Percentiles rank a stretch among this genome's conserved stretches.
Conservation (phyloP, 352 stramenopile genomes). For the Phytopythium boreale region DNA sequence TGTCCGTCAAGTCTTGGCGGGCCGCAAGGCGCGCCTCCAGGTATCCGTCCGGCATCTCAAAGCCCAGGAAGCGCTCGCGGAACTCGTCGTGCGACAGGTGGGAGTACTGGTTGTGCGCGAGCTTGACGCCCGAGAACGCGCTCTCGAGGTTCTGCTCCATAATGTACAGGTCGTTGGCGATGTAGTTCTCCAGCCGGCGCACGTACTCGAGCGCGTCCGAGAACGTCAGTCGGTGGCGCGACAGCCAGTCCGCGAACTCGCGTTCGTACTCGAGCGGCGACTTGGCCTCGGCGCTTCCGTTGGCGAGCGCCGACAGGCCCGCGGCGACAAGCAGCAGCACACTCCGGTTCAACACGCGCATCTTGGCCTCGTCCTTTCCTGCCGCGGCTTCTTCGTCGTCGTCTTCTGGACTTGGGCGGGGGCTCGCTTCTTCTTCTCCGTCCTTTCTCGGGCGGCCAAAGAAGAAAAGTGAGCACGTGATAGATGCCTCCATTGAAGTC, state of each 20-base stretch:
- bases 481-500: slow-evolving; percentile 5
- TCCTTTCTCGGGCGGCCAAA: background rate
- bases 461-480: background rate
- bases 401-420: background rate
- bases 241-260: slow-evolving; percentile 73
- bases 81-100: slow-evolving; percentile 94
- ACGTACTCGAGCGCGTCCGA: slow-evolving; percentile 67
- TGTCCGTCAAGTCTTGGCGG: slow-evolving; percentile 11
- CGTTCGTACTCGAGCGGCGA: slow-evolving; percentile 65
- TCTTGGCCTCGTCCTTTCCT: slow-evolving; percentile 1
- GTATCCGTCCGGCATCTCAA: slow-evolving; percentile 28
- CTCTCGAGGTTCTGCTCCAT: slow-evolving; percentile 79
- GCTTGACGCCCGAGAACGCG: slow-evolving; percentile 67
- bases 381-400: background rate
- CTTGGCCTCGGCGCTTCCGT: slow-evolving; percentile 33
- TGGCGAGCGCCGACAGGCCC: slow-evolving; percentile 19
- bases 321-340: slow-evolving; percentile 16
- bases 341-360: slow-evolving; percentile 16
- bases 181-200: slow-evolving; percentile 71
- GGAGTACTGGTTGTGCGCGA: slow-evolving; percentile 93
- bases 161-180: slow-evolving; percentile 87
- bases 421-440: background rate
- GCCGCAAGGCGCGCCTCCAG: slow-evolving; percentile 40
- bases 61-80: slow-evolving; percentile 36
- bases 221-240: slow-evolving; percentile 43